Base-by-base conservation (phyloP, 148 eudicot species). In the Heliosperma pusillum region DNA sequence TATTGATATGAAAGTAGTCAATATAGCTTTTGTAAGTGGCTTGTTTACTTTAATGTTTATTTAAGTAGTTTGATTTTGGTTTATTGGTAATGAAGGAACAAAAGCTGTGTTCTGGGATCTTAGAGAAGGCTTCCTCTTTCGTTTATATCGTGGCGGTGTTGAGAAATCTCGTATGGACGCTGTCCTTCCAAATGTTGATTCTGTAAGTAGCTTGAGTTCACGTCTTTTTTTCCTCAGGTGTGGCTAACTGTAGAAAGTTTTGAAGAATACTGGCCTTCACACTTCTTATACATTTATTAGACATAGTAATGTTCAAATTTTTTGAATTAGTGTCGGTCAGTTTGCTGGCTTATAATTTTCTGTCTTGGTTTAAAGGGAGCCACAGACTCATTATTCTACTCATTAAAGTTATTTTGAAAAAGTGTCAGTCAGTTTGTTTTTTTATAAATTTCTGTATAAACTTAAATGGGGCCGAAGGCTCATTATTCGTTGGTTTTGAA, bases 81-180 rank as follows among this genome's bases (percentile, higher is more conserved):
- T 36, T 61, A 33, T 64, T 77, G 77, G 44, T 29, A 74, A 67
- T 82, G 69, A 66, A 93, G 98, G 95, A 74, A 83, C 85, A 79
- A 93, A 85, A 83, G 84, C 87, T 67, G 86, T 88, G 30, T 93
- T 93, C 64, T 87, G 91, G 92, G 98, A 93, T 88, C 82, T 93
- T 80, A 86, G 97, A 80, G 90, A 91, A 60, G 74, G 84, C 12
- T 91, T 91, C 77, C 74, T 93, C 33, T 79, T 70, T 63, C 79
- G 79, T 59, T 78, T 93, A 79, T 93, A 91, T 82, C 88, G 71
- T 74, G 95, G 95, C 68, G 85, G 88, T 79, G 91, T 91, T 80
- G 95, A 82, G 80, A 83, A 82, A 81, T 85, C 88, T 69, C 95
- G 98, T 74, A 81, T 93, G 76, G 98, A 93, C n/a, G 67, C 62